Evolutionary conservation across 306 rosid species (phyloP), one percentile per base, ranked within the genome.

Genomic region (Corylus americana): DNA sequence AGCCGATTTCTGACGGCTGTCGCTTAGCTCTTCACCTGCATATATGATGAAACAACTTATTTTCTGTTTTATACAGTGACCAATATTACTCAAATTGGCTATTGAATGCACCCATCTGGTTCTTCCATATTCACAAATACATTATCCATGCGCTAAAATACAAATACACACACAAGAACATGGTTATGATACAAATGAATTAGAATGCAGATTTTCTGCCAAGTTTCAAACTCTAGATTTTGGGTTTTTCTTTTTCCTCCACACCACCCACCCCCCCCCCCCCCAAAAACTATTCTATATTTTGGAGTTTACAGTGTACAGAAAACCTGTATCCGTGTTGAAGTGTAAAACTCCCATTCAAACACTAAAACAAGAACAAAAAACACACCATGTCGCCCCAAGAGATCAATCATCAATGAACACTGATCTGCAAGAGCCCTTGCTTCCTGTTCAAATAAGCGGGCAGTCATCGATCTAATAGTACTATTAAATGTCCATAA

Each of bases 11-110:
- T 76, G 29, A 59, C 66, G 42, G 47, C 29, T 11, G 64, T 62
- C 51, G 73, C 81, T 79, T 76, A 50, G 67, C 61, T 51, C 81
- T 77, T 84, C 75, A 73, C 87, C 90, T 91, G 67, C 79, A 35
- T 45, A 37, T 66, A 83, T 55, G 18, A 75, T n/a, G 51, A 55
- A 63, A 66, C 9, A 27, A 66, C 70, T 83, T 79, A 83, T 61
- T 86, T 35, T 2, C 61, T 27, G 74, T 47, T 58, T 42, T 66
- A n/a, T 42, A 44, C 29, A 68, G 31, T n/a, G 44, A 13, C 51
- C 72, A 42, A 42, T 42, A 18, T 29, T 1, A 10, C 3, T 68
- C 51, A 44, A 48, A 75, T 80, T 63, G 29, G 37, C 29, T 55
- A 82, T 10, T 58, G 66, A 13, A 53, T 47, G 31, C 22, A 45